Evolutionary conservation across 345 rosid species (phyloP), one percentile per base, ranked within the genome.

Genomic region (Brassica juncea): DNA sequence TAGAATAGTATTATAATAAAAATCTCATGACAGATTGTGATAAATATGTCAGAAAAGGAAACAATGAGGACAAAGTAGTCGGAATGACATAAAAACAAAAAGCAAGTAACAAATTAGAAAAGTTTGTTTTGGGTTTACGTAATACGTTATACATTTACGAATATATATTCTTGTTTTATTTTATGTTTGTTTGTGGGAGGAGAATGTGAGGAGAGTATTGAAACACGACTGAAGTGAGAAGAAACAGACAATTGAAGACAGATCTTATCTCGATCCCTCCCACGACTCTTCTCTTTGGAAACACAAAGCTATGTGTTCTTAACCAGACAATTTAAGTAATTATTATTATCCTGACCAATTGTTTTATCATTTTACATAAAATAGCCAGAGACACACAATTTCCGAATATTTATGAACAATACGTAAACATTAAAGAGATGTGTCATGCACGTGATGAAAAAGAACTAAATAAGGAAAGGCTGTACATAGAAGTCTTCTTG

Each of bases 401-500:
- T 55, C 49, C 57, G n/a, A 30, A 63, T 57, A 31, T 39, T 62
- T 23, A 44, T 23, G 68, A 70, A 75, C 62, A 75, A 55, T 69
- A 63, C 61, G 75, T 74, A 65, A 42, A 70, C 71, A 57, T 64
- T 64, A 57, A 42, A 42, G 49, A 42, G 49, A 42, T 42, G 49
- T 42, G 49, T 42, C 83, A 75, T 66, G 80, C 83, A 80, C 83
- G 80, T 71, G 83, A 80, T 66, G 72, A 34, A 66, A 47, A 47
- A 47, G 75, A 75, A 64, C 76, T 70, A 80, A 71, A 75, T 80
- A 70, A 39, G 80, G 83, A 80, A 80, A 80, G 71, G 75, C 80
- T 76, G 76, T 76, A 71, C 65, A 81, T 16, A 75, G 77, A 81
- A 76, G 71, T 81, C 84, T 81, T 75, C 80, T 81, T 81, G 73